Conservation (phyloP, 345 rosid genomes). For the Eucalyptus pauciflora region DNA sequence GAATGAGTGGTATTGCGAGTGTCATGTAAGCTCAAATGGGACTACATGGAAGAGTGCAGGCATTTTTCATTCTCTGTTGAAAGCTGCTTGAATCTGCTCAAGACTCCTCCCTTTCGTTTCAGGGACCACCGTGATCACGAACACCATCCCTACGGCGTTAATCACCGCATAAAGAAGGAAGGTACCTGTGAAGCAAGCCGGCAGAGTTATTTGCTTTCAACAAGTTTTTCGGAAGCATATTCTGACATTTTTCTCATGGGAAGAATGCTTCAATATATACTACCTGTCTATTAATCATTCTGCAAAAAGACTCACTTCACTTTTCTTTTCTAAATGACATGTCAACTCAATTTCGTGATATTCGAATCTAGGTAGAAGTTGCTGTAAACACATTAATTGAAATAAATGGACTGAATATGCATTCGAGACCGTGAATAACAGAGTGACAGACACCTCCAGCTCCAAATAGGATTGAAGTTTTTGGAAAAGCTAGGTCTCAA, state of each 20-base stretch:
- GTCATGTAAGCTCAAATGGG: neutral
- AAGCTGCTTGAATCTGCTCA: conserved; percentile 80
- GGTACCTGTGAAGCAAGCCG: conserved; percentile 10
- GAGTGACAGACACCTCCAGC: neutral
- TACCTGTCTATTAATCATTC: neutral
- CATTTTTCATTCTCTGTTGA: conserved; percentile 10
- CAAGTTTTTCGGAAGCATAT: neutral
- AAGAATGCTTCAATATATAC: neutral
- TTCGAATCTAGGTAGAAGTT: neutral
- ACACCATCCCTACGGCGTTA: conserved; percentile 49
- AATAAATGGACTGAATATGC: neutral
- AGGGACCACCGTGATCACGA: conserved; percentile 52
- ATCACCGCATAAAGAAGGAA: conserved; percentile 69
- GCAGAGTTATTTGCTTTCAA: neutral
- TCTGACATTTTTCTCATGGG: neutral
- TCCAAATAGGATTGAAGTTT: neutral
- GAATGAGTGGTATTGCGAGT: neutral
- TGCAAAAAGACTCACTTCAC: accelerated
- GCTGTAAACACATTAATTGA: accelerated
- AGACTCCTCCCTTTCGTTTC: conserved; percentile 88
- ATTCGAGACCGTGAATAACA: accelerated
- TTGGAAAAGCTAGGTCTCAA: neutral
- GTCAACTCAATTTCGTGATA: neutral
- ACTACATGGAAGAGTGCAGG: neutral
- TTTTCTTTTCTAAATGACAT: accelerated